Conservation (phyloP, 2,329 filamentous ascomycete genomes). For the Colletotrichum graminicola region DNA sequence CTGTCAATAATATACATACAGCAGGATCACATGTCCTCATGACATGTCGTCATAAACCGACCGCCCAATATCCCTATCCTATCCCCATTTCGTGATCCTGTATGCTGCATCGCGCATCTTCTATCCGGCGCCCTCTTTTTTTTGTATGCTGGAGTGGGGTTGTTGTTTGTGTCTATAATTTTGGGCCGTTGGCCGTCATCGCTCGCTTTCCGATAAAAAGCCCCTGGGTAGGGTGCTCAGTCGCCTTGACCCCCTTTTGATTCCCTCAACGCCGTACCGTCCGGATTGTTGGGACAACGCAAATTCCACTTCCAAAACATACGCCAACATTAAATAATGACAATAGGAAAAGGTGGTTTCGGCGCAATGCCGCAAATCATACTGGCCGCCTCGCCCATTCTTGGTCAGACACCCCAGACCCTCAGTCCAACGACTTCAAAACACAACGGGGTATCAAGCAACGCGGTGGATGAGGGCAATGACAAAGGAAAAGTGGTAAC, state of each 20-base stretch:
- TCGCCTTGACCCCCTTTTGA: constrained; percentile 35
- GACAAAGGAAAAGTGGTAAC: constrained; percentile 44
- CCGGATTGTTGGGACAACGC: neutral
- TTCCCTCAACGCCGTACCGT: constrained; percentile 38
- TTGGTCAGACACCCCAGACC: constrained; percentile 34
- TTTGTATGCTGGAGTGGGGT: constrained; percentile 43
- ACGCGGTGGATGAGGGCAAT: constrained; percentile 44
- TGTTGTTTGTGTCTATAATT: constrained; percentile 35
- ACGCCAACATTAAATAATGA: constrained; percentile 14
- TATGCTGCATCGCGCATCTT: constrained; percentile 40
- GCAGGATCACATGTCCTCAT: constrained; percentile 40
- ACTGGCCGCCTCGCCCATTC: constrained; percentile 40
- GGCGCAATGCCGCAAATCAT: constrained; percentile 32
- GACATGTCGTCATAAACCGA: constrained; percentile 36
- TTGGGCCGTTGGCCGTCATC: constrained; percentile 39
- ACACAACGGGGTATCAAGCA: constrained; percentile 49
- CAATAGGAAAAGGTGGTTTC: constrained; percentile 33
- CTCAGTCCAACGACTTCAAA: constrained; percentile 38
- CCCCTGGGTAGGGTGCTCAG: constrained; percentile 22
- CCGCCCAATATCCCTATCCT: constrained; percentile 24
- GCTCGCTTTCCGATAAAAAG: constrained; percentile 37
- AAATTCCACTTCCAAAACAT: constrained; percentile 21
- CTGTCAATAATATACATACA: constrained; percentile 43
- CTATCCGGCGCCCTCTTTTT: constrained; percentile 41
- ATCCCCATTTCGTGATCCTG: constrained; percentile 37